Evolutionary conservation across 2,329 filamentous ascomycete species (phyloP).

Genomic region (Fusarium circinatum): DNA sequence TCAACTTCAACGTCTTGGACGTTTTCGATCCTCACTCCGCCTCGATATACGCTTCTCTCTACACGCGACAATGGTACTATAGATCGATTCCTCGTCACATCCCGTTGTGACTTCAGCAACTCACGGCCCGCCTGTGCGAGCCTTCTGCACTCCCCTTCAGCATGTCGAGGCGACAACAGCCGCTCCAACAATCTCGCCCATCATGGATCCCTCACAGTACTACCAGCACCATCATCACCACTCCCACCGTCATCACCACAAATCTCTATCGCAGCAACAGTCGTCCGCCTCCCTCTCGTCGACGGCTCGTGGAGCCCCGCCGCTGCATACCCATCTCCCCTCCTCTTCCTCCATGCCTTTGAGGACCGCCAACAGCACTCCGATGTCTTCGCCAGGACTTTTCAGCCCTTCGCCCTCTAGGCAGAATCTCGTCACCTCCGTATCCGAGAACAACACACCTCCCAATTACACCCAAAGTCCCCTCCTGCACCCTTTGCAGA

Average conservation of each 20-base stretch:
- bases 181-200: conserved; percentile 36
- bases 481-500: conserved; percentile 76
- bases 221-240: conserved; percentile 38
- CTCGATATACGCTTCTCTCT: conserved; percentile 8
- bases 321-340: conserved; percentile 48
- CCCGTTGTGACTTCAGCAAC: conserved; percentile 35
- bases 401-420: conserved; percentile 64
- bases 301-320: conserved; percentile 39
- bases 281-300: conserved; percentile 44
- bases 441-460: conserved; percentile 66
- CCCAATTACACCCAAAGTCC: conserved; percentile 63
- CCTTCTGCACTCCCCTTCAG: conserved; percentile 34
- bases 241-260: conserved; percentile 41
- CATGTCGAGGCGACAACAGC: conserved; percentile 44
- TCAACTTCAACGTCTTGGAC: conserved; percentile 10
- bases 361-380: conserved; percentile 65
- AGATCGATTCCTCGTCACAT: conserved; percentile 38
- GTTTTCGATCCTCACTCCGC: background rate
- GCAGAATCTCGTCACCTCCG: conserved; percentile 54
- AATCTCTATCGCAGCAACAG: conserved; percentile 45
- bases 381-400: conserved; percentile 69
- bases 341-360: conserved; percentile 54
- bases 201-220: conserved; percentile 45
- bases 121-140: conserved; percentile 41
- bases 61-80: conserved; percentile 43